phyloP scores from a whole-genome alignment of 305 asterid species.

The Fraxinus nigra region DNA sequence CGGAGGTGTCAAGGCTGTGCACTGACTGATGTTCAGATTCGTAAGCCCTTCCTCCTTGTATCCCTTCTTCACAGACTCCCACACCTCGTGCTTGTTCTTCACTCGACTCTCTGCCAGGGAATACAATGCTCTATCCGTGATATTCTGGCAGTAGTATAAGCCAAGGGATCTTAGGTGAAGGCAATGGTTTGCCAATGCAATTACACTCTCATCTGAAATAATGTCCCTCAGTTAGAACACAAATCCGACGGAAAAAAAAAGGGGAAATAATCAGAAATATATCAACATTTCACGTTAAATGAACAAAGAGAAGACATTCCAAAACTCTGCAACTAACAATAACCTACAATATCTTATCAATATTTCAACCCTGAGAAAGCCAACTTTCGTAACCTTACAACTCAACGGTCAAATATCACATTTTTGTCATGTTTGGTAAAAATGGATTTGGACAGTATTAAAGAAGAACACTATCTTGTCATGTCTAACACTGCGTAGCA shows the following conservation, averaged over 20 bases:
- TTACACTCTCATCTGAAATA: constrained; percentile 69
- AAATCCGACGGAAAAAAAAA: not conserved
- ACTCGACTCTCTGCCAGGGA: constrained; percentile 80
- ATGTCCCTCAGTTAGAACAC: not conserved
- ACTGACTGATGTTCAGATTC: constrained; percentile 87
- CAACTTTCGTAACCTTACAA: not conserved
- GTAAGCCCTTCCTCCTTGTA: constrained; percentile 77
- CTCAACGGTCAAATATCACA: not conserved
- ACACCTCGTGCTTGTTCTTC: constrained; percentile 50
- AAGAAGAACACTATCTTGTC: not conserved
- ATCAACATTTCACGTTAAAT: not conserved
- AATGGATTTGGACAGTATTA: not conserved
- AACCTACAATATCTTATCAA: not conserved
- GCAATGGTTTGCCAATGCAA: constrained; percentile 85
- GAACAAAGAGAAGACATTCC: not conserved
- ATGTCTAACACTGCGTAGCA: not conserved
- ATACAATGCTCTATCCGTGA: constrained; percentile 89
- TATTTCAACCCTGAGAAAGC: not conserved
- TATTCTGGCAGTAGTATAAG: constrained; percentile 83
- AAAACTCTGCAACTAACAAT: not conserved
- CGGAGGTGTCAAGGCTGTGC: constrained; percentile 96
- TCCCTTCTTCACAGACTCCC: constrained; percentile 59
- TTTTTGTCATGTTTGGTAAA: not conserved
- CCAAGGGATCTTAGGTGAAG: constrained; percentile 77
- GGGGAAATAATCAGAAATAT: not conserved